Evolutionary conservation across 345 rosid genomes (phyloP), one percentile per base, ranked within the genome.

Genomic region (Acer saccharum): DNA sequence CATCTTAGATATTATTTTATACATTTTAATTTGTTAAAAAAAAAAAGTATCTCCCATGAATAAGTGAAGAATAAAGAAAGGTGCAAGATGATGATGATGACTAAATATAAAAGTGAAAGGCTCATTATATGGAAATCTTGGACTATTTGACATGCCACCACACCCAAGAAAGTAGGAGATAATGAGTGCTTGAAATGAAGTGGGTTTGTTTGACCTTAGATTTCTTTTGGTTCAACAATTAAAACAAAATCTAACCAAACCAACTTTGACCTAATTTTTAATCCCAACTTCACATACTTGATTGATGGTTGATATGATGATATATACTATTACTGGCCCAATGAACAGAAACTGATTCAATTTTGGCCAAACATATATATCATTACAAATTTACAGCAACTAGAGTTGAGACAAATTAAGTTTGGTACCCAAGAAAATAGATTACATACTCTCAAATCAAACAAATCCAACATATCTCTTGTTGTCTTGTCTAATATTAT

Each of bases 151-250:
- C 48, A 71, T 32, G n/a, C 46, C 17, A 57, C 50, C 17, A 44
- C 50, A 43, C 62, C 72, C 63, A 39, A 32, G 64, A 79, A 57
- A 69, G 69, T 39, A 21, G 39, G 25, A n/a, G 69, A 10, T 39
- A 69, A 64, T 18, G 62, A 77, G 78, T 46, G 72, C 46, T 72
- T 16, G 62, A 2, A 17, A 35, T 73, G 68, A 41, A 66, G 69
- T 76, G 68, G 78, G 55, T 71, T 79, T 72, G 80, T 71, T 79
- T 69, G 78, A 79, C 83, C 65, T 41, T 41, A 6, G 7, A 21
- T 12, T 65, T 25, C 65, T 71, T 83, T 68, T 67, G 25, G 85
- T 76, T 77, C 73, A 80, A 71, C 62, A 41, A n/a, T n/a, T n/a
- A n/a, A 73, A 25, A 32, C 8, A 52, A 52, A 60, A 65, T 39